Percentiles rank a stretch among this genome's conserved stretches.
Evolutionary conservation across 2,329 filamentous ascomycete genomes (phyloP).

Genomic region (Ceratocystiopsis sp.): DNA sequence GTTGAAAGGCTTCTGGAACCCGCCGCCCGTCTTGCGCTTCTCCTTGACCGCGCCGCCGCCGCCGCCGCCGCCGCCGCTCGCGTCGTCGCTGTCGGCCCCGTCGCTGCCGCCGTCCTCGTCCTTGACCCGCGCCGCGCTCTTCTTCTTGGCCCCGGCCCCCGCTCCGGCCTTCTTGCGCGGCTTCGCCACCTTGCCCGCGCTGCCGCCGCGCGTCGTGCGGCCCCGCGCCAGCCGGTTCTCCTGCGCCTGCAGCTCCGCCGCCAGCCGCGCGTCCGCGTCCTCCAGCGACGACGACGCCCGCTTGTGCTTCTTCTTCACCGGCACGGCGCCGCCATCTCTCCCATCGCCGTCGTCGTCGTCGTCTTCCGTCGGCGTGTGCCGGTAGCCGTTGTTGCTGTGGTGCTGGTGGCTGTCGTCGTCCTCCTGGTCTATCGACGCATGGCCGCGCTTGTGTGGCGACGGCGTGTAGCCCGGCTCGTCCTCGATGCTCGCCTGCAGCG

Average conservation of each 20-base stretch:
- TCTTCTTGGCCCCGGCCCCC: constrained; percentile 47
- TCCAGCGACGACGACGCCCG: constrained; percentile 35
- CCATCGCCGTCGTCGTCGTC: constrained; percentile 24
- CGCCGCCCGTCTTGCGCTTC: constrained; percentile 74
- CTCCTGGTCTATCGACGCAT: constrained; percentile 2
- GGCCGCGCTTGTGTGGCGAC: too few species aligned
- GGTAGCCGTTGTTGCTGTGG: constrained; percentile 16
- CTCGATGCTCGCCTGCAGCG: constrained; percentile 13
- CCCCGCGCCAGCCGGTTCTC: constrained; percentile 57
- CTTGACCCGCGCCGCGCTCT: constrained; percentile 58
- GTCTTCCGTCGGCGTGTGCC: constrained; percentile 14
- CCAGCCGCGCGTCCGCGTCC: constrained; percentile 74
- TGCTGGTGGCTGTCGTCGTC: constrained; percentile 8
- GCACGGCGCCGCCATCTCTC: constrained; percentile 17
- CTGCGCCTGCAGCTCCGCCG: constrained; percentile 78
- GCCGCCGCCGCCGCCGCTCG: constrained; percentile 49
- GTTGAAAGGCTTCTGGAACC: constrained; percentile 77
- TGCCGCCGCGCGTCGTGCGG: constrained; percentile 61
- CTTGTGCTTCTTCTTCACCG: constrained; percentile 50
- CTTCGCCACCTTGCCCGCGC: constrained; percentile 29
- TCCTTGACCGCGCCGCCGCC: constrained; percentile 36
- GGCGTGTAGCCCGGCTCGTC: too few species aligned
- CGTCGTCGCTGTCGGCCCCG: constrained; percentile 54
- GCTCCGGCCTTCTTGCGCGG: constrained; percentile 42
- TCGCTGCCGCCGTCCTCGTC: constrained; percentile 46